Base-by-base conservation (phyloP, 176 grass and related monocot genomes). In the Eremochloa ophiuroides region DNA sequence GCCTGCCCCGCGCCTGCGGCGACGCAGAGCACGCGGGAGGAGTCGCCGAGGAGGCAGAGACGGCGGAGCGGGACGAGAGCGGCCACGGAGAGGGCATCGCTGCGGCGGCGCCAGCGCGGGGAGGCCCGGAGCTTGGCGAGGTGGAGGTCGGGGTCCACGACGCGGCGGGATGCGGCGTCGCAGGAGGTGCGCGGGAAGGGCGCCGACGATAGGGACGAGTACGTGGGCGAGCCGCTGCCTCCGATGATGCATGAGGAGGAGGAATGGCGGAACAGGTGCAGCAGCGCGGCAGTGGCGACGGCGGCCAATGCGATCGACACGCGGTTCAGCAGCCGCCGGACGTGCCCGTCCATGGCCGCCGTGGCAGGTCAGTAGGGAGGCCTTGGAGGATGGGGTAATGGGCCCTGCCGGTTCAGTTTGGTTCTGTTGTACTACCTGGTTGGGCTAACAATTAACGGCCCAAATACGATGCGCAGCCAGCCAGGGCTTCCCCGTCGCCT, bases 281-380 rank as follows among this genome's bases (percentile, higher is more conserved):
- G 74, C 63, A 94, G 88, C 42, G 87, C 87, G 40, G 82, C 73
- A 43, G 95, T 92, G 88, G 88, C 92, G 27, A 94, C 44, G 88
- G 83, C 69, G 50, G 85, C 83, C 56, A 98, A 43, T 17, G 82
- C 62, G 29, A 95, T 72, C 27, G 90, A 89, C 29, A 93, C 90
- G 42, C 90, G 88, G 90, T 95, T 93, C 42, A 98, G 86, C 44
- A 95, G 78, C 77, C 90, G 92, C 78, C 85, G n/a, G 83, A 98
- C 82, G 42, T 89, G 87, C 69, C 56, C 62, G 44, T 93, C 92
- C 96, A 91, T 98, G 17, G 43, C 66, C 62, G 66, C 18, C 59
- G 76, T n/a, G n/a, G n/a, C n/a, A n/a, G n/a, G n/a, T n/a, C n/a
- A n/a, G n/a, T n/a, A n/a, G n/a, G n/a, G n/a, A n/a, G n/a, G n/a